phyloP scores from a whole-genome alignment of 2,329 filamentous ascomycete genomes.

The Aplosporella prunicola region DNA sequence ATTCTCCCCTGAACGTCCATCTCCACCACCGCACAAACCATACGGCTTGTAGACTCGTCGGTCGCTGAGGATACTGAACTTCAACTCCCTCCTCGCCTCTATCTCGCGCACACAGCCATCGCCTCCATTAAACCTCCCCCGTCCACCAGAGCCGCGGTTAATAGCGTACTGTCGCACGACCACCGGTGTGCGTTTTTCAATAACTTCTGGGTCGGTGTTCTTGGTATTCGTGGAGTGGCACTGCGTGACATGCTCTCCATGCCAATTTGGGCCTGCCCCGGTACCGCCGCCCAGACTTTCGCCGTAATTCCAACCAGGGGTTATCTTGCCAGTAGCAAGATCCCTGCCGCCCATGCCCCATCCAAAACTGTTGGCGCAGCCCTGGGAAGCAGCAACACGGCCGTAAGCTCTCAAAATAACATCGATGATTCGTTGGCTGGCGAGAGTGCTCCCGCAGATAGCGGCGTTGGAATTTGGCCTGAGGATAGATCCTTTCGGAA shows the following conservation, averaged over 20 bases:
- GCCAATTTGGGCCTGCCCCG: slow-evolving; percentile 24
- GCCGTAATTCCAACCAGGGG: slow-evolving; percentile 24
- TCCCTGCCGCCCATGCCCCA: slow-evolving; percentile 21
- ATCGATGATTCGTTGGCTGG: slow-evolving; percentile 17
- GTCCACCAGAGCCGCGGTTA: slow-evolving; percentile 21
- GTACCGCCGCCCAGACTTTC: slow-evolving; percentile 29
- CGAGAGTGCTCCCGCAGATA: slow-evolving; percentile 16
- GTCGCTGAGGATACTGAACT: slow-evolving; percentile 23
- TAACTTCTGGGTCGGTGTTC: slow-evolving; percentile 27
- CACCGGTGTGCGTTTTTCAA: slow-evolving; percentile 28
- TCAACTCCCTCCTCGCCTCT: slow-evolving; percentile 21
- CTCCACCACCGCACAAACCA: slow-evolving; percentile 23
- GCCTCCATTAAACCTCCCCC: slow-evolving; percentile 21
- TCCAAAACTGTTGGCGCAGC: slow-evolving; percentile 20
- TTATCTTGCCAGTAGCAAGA: slow-evolving; percentile 13
- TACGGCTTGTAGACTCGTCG: slow-evolving; percentile 24
- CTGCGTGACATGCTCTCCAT: slow-evolving; percentile 25
- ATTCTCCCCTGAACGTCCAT: slow-evolving; percentile 23
- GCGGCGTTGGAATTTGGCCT: slow-evolving; percentile 25
- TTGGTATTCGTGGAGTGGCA: slow-evolving; percentile 30
- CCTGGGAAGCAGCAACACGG: slow-evolving; percentile 13
- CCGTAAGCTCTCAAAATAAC: slow-evolving; percentile 17
- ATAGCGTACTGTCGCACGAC: slow-evolving; percentile 25
- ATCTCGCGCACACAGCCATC: slow-evolving; percentile 23
- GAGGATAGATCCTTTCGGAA: slow-evolving; percentile 25